Evolutionary conservation across 768 basidiomycete genomes (phyloP).

Genomic region (Lentinula lateritia): DNA sequence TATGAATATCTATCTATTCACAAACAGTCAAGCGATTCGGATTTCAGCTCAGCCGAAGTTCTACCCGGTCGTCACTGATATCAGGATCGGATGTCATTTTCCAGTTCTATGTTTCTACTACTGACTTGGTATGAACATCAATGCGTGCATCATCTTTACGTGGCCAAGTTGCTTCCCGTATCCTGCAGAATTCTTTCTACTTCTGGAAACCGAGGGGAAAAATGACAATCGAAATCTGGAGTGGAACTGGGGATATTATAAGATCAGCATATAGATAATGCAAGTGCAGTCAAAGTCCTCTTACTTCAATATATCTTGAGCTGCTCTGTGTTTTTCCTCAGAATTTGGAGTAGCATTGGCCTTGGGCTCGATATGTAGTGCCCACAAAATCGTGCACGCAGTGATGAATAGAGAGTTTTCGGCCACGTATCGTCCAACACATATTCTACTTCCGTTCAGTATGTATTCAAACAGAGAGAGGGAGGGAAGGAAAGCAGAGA

Average conservation of each 20-base stretch:
- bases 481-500: too few relatives aligned
- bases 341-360: not conserved
- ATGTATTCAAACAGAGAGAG: not conserved
- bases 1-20: too few relatives aligned
- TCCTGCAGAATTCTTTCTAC: not conserved
- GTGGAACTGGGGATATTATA: not conserved
- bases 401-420: constrained; percentile 1
- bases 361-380: not conserved
- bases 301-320: not conserved
- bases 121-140: too few relatives aligned
- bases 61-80: too few relatives aligned
- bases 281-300: not conserved
- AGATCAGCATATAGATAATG: not conserved
- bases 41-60: too few relatives aligned
- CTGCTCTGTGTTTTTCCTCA: not conserved
- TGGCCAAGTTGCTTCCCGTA: too few relatives aligned
- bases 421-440: constrained; percentile 2
- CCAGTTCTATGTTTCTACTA: too few relatives aligned
- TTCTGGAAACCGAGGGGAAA: not conserved
- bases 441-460: not conserved
- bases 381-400: not conserved
- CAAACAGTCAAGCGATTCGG: too few relatives aligned
- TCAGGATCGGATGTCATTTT: too few relatives aligned
- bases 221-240: not conserved
- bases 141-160: too few relatives aligned